A percentile compares a stretch with the other conserved stretches of the same genome.
Conservation (phyloP, 805 yeast species). For the Yarrowia sp. region DNA sequence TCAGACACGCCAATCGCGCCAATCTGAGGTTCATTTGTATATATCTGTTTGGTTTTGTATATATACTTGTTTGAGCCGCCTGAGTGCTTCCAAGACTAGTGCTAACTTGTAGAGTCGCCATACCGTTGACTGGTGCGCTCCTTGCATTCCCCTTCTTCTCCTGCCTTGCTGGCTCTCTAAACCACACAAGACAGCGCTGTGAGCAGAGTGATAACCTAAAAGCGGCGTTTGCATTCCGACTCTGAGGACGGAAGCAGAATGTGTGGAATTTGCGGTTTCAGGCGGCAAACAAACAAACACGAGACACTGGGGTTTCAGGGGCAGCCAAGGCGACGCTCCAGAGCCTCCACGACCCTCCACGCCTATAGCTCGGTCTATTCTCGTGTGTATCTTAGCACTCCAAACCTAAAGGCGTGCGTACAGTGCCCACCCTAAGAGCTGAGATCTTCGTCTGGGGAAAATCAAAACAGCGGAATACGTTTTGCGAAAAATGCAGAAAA, state of each 20-base stretch:
- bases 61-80: no score
- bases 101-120: no score
- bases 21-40: no score
- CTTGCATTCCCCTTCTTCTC: constrained; percentile 2
- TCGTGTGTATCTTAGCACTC: no score
- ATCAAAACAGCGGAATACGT: constrained; percentile 3
- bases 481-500: not conserved
- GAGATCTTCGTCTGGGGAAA: constrained; percentile 20
- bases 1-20: no score
- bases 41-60: no score
- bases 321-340: no score
- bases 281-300: not conserved
- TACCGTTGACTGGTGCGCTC: not conserved
- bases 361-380: no score
- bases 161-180: constrained; percentile 4
- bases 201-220: constrained; percentile 5
- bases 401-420: not conserved
- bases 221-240: not conserved
- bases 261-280: not conserved
- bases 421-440: constrained; percentile 6
- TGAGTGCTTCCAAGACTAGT: no score
- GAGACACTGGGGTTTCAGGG: no score
- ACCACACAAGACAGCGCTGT: not conserved
- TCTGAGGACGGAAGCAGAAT: not conserved
- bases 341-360: no score